Conservation (phyloP, 257 asterid genomes). For the Schizonepeta tenuifolia region DNA sequence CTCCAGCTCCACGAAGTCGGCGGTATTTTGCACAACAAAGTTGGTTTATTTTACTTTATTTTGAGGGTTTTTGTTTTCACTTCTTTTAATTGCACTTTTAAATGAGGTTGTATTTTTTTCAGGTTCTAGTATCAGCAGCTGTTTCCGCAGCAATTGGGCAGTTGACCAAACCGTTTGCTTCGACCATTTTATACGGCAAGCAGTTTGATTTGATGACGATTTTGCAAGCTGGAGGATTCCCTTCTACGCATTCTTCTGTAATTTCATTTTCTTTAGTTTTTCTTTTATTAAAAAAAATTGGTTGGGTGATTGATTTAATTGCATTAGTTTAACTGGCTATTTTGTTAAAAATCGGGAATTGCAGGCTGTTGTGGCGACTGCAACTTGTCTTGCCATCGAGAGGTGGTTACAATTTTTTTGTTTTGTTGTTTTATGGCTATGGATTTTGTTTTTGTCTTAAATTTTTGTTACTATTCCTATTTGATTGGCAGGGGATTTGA, state of each 20-base stretch:
- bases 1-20: constrained; percentile 38
- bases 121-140: constrained; percentile 83
- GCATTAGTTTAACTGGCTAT: too few species aligned
- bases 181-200: constrained; percentile 56
- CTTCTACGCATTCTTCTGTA: constrained; percentile 96
- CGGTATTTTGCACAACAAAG: constrained; percentile 59
- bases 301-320: not conserved
- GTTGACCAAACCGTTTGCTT: constrained; percentile 72
- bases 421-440: not conserved
- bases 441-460: not conserved
- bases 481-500: constrained; percentile 74
- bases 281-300: not conserved
- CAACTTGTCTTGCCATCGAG: constrained; percentile 78
- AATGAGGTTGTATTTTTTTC: not conserved
- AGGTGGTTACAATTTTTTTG: constrained; percentile 47
- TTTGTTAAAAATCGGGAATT: too few species aligned
- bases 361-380: constrained; percentile 84
- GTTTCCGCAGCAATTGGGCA: constrained; percentile 86
- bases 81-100: not conserved
- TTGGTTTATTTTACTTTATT: not conserved
- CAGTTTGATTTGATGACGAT: constrained; percentile 56
- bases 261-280: not conserved
- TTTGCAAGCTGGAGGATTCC: constrained; percentile 82
- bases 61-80: not conserved
- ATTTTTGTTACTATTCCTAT: constrained; percentile 17